Base-by-base conservation (phyloP, 2,329 filamentous ascomycete genomes). In the Fusarium mundagurra region DNA sequence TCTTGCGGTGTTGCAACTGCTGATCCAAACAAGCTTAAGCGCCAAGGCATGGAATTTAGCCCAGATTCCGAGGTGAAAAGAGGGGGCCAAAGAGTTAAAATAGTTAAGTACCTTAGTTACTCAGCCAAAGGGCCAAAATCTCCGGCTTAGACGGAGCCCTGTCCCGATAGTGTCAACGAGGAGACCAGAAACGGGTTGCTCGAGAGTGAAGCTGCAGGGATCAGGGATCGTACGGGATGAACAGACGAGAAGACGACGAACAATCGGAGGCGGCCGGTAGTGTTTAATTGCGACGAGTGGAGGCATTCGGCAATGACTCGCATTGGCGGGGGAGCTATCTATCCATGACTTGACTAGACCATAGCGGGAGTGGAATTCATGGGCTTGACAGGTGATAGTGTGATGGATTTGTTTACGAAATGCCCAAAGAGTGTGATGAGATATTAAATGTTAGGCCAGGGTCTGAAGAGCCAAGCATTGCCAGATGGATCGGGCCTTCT, bases 1-100 rank as follows among this genome's bases (percentile, higher is more conserved):
- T 73, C 51, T 61, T 58, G 65, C 68, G 61, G 67, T 75, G 69
- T 62, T 71, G 55, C 65, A 68, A 69, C 67, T 69, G 61, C 45
- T 55, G 54, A 60, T 44, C 50, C 64, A 71, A 77, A 71, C 59
- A 72, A 69, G 71, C 64, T 64, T 78, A 78, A 78, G 76, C 76
- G 76, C 76, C 66, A 63, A 55, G 54, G 65, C 48, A 72, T 59
- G 31, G 20, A n/a, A 78, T 76, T 81, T 81, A 81, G 77, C 77
- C 79, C 78, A 71, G 16, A 63, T 71, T 73, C 8, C 39, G 43
- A 72, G 73, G 70, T 74, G 34, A 29, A 67, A 63, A 60, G 47
- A 70, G 59, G 50, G 50, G 73, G 66, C 67, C 66, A 72, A 29
- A 72, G 51, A 66, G 38, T 50, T 50, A 54, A 73, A 63, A 57